Evolutionary conservation across 192 early-diverging fungal genomes (phyloP), one percentile per base, ranked within the genome.

Genomic region (Coemansia sp.): DNA sequence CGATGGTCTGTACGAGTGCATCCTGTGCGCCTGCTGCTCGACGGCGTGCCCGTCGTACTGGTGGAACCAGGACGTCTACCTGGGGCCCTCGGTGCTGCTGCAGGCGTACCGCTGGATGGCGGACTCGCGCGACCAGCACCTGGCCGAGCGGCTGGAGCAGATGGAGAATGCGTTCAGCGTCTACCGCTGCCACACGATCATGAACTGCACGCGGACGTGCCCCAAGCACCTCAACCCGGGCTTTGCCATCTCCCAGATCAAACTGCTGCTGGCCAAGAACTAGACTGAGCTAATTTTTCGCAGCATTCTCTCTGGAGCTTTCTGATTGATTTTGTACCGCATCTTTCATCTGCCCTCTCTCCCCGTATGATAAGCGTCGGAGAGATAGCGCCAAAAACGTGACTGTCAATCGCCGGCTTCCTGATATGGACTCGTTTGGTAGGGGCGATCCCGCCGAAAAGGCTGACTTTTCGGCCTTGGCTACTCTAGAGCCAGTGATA

Each of bases 101-200:
- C 92, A 95, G 80, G 90, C 92, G 39, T 98, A 98, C 80, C 89
- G 94, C 63, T 98, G 94, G 94, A 98, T 98, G 88, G 82, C 84
- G 47, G 94, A 98, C 73, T 88, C 86, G 34, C 88, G 94, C 64
- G 94, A 98, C 75, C 88, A 98, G 60, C 88, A 85, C 58, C 85
- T 87, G 27, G 42, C 62, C 44, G 87, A 96, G 64, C 84, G 95
- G 52, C 83, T 92, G 49, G 80, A 80, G 42, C 80, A 82, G 33
- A 77, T 98, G 58, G 92, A 98, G 65, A 92, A 94, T 70, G 79
- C 89, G 23, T 94, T 93, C 85, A 89, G 89, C n/a, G 83, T 95
- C 5, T 98, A 96, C 81, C 87, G 92, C 37, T 98, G 95, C 85
- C 95, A 98, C 78, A 96, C 95, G 47, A 97, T 97, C 67, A 95